Conservation (phyloP, 257 asterid species). For the Verbena officinalis region DNA sequence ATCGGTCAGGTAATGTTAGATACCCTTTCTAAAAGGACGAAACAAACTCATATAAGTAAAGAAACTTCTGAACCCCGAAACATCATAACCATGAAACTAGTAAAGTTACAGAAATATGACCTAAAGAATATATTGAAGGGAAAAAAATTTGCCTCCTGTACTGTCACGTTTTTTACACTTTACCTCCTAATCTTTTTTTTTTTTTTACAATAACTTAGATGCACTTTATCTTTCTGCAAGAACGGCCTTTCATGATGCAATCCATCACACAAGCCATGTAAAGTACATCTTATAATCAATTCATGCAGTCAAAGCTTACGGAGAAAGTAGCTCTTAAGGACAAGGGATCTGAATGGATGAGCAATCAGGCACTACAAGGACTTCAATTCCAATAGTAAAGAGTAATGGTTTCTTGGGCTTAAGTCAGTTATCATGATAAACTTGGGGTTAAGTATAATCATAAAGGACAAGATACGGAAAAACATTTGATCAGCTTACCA, state of each 20-base stretch:
- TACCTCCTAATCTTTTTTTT: too few species aligned
- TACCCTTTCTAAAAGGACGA: slow-evolving; percentile 19
- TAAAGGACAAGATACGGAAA: neutral
- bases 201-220: neutral
- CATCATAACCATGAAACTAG: slow-evolving; percentile 17
- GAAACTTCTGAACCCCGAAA: slow-evolving; percentile 21
- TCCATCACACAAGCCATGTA: neutral
- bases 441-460: neutral
- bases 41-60: slow-evolving; percentile 15
- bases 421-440: neutral
- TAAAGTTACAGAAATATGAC: slow-evolving; percentile 5
- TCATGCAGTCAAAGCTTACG: too few species aligned
- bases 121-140: slow-evolving; percentile 2
- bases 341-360: neutral
- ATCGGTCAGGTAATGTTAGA: slow-evolving; percentile 36
- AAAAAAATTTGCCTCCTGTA: neutral
- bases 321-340: too few species aligned
- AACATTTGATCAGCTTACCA: slow-evolving; percentile 57
- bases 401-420: neutral
- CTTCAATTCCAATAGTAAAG: neutral
- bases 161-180: too few species aligned
- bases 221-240: neutral
- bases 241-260: neutral
- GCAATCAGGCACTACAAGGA: neutral
- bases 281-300: too few species aligned